phyloP scores from a whole-genome alignment of 805 yeast species.

The Cyberlindnera americana region DNA sequence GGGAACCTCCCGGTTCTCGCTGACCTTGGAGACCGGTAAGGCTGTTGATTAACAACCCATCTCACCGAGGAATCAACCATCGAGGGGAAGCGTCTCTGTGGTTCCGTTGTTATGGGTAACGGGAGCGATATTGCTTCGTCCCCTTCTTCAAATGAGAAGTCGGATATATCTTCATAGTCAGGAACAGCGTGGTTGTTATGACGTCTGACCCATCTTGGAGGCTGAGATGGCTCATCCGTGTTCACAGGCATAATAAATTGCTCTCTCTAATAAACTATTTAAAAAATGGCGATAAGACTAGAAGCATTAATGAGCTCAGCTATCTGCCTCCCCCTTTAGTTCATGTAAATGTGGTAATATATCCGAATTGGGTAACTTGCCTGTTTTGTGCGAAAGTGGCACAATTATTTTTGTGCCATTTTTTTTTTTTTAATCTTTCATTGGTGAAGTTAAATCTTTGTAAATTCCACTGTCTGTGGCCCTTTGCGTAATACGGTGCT shows the following conservation, averaged over 20 bases:
- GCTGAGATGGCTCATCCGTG: neutral
- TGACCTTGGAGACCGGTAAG: neutral
- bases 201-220: neutral
- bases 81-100: neutral
- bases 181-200: neutral
- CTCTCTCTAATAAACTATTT: too few relatives aligned
- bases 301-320: too few relatives aligned
- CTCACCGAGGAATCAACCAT: neutral
- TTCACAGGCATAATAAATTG: neutral
- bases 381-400: neutral
- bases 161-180: slow-evolving; percentile 1
- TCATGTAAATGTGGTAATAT: neutral
- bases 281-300: too few relatives aligned
- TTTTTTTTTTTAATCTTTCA: too few relatives aligned
- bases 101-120: neutral
- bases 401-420: neutral
- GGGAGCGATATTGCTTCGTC: neutral
- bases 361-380: neutral
- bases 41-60: slow-evolving; percentile 7
- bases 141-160: slow-evolving; percentile 3
- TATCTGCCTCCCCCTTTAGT: neutral
- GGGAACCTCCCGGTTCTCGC: neutral
- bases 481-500: too few relatives aligned
- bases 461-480: too few relatives aligned
- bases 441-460: too few relatives aligned